Evolutionary conservation across 768 basidiomycete genomes (phyloP).

Genomic region (Kwoniella dendrophila): DNA sequence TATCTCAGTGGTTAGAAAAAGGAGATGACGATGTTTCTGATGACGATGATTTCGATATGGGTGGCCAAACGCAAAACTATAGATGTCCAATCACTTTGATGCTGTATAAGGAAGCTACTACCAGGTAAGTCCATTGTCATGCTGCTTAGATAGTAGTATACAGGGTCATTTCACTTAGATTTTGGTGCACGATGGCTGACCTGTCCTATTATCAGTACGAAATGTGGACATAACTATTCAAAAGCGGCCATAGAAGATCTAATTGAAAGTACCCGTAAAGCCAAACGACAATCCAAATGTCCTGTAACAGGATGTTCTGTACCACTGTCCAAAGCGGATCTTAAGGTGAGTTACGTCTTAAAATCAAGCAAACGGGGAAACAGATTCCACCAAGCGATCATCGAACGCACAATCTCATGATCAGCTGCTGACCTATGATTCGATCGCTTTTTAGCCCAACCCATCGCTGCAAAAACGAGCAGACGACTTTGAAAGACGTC

Average conservation of each 20-base stretch:
- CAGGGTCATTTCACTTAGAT: neutral
- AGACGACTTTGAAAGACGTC: constrained; percentile 24
- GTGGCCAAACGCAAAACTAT: constrained; percentile 79
- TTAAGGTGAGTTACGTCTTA: constrained; percentile 41
- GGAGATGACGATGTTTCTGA: constrained; percentile 70
- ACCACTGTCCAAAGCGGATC: constrained; percentile 36
- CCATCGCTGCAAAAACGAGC: constrained; percentile 28
- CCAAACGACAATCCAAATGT: constrained; percentile 36
- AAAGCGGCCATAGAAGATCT: constrained; percentile 68
- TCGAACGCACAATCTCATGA: neutral
- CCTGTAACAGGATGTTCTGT: constrained; percentile 53
- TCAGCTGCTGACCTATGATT: neutral
- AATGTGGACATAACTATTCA: constrained; percentile 84
- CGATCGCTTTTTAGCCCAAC: constrained; percentile 19
- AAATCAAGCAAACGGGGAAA: neutral
- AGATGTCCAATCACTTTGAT: constrained; percentile 79
- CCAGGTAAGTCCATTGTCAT: constrained; percentile 67
- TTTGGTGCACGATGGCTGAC: too few relatives aligned
- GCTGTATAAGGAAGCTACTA: constrained; percentile 71
- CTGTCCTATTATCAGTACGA: constrained; percentile 60
- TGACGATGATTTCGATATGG: constrained; percentile 86
- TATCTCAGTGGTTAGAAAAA: constrained; percentile 41
- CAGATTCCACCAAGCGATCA: too few relatives aligned
- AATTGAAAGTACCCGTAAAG: constrained; percentile 55
- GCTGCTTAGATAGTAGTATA: constrained; percentile 16